Evolutionary conservation across 805 yeast genomes (phyloP), one percentile per base, ranked within the genome.

Genomic region (Barnettozyma wickerhamii): DNA sequence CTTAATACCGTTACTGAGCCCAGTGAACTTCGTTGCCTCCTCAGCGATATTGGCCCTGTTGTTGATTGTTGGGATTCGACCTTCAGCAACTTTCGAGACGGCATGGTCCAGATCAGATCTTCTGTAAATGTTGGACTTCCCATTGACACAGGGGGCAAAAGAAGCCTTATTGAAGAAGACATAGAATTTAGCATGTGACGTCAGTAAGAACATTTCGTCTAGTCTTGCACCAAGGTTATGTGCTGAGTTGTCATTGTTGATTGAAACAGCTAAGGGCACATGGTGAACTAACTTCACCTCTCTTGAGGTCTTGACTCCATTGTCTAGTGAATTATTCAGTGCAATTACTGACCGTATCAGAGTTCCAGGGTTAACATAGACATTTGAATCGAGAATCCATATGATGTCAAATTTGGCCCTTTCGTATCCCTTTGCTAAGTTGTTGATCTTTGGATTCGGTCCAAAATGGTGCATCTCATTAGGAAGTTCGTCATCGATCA

Each of bases 71-170:
- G 63, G 48, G n/a, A 42, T 48, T 26, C 45, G 46, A 7, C 57
- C 52, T 12, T 54, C 50, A 1, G 72, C 65, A 31, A 70, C 66
- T 34, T 50, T 55, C 14, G 64, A 56, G 17, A 81, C 86, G 0
- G 86, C 75, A 12, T 40, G 42, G 57, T 82, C 87, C 19, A 87
- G 62, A 40, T 75, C 84, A 0, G 85, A 75, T 33, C 77, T 68
- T 17, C 90, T 68, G 59, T 84, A 89, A 38, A 88, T 50, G 54
- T 88, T 88, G 7, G 93, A 84, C 56, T 89, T 88, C 9, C 96
- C 96, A 68, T 84, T 88, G 32, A 88, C 93, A 62, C 96, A 88
- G 0, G 96, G 95, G 0, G 95, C 95, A 26, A 85, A 62, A 5
- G 81, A 75, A 9, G 82, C 64, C 45, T 79, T 77, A 58, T 88